Evolutionary conservation across 2,329 filamentous ascomycete genomes (phyloP).

Genomic region (Cadophora malorum): DNA sequence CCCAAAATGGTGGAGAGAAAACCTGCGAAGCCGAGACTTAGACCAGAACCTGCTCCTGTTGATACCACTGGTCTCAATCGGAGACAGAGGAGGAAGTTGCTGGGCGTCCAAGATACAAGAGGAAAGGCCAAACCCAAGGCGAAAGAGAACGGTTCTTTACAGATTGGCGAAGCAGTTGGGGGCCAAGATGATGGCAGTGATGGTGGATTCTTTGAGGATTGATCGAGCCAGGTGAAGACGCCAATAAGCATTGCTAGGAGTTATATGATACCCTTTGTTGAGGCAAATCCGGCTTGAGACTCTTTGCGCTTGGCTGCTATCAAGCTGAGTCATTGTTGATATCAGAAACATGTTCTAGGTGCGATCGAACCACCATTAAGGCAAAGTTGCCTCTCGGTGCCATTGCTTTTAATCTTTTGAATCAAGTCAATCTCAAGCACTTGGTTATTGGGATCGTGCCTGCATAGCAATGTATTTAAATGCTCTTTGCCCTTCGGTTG

Average conservation of each 20-base stretch:
- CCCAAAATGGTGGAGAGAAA: slow-evolving; percentile 32
- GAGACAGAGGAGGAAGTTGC: slow-evolving; percentile 41
- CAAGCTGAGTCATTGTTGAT: no score
- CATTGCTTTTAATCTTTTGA: no score
- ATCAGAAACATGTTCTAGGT: no score
- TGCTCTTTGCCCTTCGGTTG: no score
- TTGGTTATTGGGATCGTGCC: no score
- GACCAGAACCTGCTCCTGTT: slow-evolving; percentile 29
- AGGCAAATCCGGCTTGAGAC: not conserved
- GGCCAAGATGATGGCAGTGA: slow-evolving; percentile 56
- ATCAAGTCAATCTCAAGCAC: no score
- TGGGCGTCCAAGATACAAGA: slow-evolving; percentile 27
- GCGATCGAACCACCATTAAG: no score
- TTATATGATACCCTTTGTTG: slow-evolving; percentile 19
- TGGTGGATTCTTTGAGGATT: slow-evolving; percentile 63
- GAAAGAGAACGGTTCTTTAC: slow-evolving; percentile 35
- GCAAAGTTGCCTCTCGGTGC: no score
- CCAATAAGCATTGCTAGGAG: slow-evolving; percentile 9
- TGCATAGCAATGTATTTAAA: no score
- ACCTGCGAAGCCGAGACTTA: slow-evolving; percentile 33
- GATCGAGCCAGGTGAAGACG: not conserved
- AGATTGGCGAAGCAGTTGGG: slow-evolving; percentile 30
- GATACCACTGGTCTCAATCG: slow-evolving; percentile 44
- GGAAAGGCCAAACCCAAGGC: slow-evolving; percentile 37
- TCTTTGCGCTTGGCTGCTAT: not conserved